Evolutionary conservation across 2,329 filamentous ascomycete species (phyloP).

Genomic region (Escovopsis sp.): DNA sequence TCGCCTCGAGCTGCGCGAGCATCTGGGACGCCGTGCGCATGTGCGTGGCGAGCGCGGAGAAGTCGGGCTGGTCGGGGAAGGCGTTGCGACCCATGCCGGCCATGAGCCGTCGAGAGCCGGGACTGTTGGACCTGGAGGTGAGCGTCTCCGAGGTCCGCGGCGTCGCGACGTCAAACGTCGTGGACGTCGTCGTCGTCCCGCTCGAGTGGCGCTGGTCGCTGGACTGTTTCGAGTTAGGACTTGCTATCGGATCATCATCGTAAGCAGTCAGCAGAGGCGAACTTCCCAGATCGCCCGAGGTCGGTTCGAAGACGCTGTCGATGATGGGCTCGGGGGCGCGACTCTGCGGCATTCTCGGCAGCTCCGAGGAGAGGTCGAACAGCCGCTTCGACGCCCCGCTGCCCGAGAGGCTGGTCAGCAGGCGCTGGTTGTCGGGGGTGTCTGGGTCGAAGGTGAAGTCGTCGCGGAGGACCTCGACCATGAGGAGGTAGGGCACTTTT

Average conservation of each 20-base stretch:
- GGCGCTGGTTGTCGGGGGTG: conserved; percentile 52
- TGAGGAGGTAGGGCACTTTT: conserved; percentile 70
- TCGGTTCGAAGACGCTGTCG: conserved; percentile 76
- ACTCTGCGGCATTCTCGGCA: conserved; percentile 35
- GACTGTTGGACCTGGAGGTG: conserved; percentile 53
- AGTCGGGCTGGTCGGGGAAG: conserved; percentile 56
- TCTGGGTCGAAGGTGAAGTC: conserved; percentile 74
- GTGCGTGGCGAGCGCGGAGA: conserved; percentile 69
- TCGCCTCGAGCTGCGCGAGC: conserved; percentile 69
- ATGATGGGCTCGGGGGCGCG: conserved; percentile 27
- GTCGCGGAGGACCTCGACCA: conserved; percentile 69
- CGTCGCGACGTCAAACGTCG: conserved; percentile 44
- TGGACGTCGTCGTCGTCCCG: conserved; percentile 43
- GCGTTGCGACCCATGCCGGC: conserved; percentile 38
- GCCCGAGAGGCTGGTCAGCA: conserved; percentile 44
- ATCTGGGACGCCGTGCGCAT: conserved; percentile 81
- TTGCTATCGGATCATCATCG: conserved; percentile 28
- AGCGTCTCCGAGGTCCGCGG: conserved; percentile 56
- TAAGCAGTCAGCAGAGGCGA: conserved; percentile 50
- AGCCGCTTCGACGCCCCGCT: conserved; percentile 42
- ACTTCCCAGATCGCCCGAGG: conserved; percentile 60
- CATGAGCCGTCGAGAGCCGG: conserved; percentile 43
- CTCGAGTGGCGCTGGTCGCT: conserved; percentile 41
- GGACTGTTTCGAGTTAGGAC: conserved; percentile 13
- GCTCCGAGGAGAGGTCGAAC: conserved; percentile 52